A percentile compares a stretch with the other conserved stretches of the same genome.
These are phyloP conservation scores for Aspergillus japonicus DNA, from an alignment of 2,329 filamentous ascomycete genomes.

Conservation along the genomic window DNA sequence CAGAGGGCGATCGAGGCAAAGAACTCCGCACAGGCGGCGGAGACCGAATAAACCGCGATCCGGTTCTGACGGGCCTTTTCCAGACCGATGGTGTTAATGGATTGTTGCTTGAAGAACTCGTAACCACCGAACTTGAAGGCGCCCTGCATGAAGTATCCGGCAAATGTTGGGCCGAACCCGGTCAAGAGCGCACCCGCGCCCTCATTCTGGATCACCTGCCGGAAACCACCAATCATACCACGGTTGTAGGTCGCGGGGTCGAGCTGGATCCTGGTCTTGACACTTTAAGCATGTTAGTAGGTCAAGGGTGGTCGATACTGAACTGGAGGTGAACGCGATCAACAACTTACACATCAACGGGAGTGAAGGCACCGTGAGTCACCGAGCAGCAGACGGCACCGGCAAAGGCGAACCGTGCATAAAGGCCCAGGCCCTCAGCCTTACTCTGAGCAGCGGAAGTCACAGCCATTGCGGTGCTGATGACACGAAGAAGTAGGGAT, in stretches of 20 bases:
- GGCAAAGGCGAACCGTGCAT: constrained; percentile 94
- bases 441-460: too few species aligned
- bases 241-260: constrained; percentile 86
- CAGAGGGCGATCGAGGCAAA: constrained; percentile 69
- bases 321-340: background rate
- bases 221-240: constrained; percentile 82
- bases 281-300: constrained; percentile 53
- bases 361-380: constrained; percentile 94
- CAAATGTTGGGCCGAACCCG: constrained; percentile 79
- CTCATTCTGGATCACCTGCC: constrained; percentile 78
- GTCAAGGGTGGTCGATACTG: constrained; percentile 24
- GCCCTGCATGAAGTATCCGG: constrained; percentile 92
- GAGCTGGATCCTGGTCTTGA: constrained; percentile 95
- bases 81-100: constrained; percentile 75
- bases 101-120: constrained; percentile 94
- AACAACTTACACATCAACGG: constrained; percentile 94
- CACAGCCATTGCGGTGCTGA: too few species aligned
- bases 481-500: too few species aligned
- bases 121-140: constrained; percentile 94
- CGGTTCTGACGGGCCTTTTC: constrained; percentile 76
- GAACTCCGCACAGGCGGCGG: constrained; percentile 62
- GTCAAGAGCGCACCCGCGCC: constrained; percentile 83
- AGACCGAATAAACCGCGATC: constrained; percentile 75
- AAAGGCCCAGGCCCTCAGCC: constrained; percentile 63
- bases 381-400: constrained; percentile 97